Base-by-base conservation (phyloP, 768 basidiomycete genomes). In the Lactarius quietus region DNA sequence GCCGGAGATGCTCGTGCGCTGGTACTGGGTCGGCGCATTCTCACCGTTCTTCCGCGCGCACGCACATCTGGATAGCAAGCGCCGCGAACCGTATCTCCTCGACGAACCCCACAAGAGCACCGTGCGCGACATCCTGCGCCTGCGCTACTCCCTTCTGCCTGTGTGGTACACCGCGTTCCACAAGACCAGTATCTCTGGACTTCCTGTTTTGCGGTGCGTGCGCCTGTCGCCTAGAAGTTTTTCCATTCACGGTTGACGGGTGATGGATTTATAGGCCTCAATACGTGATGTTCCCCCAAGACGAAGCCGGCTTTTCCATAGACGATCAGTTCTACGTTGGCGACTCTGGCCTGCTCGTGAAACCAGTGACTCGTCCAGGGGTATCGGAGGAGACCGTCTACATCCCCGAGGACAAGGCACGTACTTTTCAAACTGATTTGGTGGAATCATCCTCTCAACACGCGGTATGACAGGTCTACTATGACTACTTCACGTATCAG, bases 141-240 rank as follows among this genome's bases (percentile, higher is more conserved):
- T 98, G 62, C 80, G 97, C 53, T 98, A 99, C 76, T 81, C 83
- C 43, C 83, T 98, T 78, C 78, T 99, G 31, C 93, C 94, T 0
- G 82, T 95, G 18, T 98, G 96, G 95, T 99, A 99, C 75, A 98
- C 92, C n/a, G 92, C 92, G 2, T 98, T 98, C 86, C 83, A 87
- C 51, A 92, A 98, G 74, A 86, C 93, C 8, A 90, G 87, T 67
- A 80, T 88, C 14, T 87, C 83, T 7, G 96, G 96, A 1, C 72
- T 88, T 29, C 95, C 96, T 3, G 83, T 98, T 59, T 75, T 96
- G 69, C 83, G 92, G 95, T 93, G 71, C 64, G 82, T 71, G 39
- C 59, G 4, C 33, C 39, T 33, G 3, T 17, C 23, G 12, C 9
- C 55, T 9, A 9, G 36, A 39, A 33, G 2, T 3, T 20, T 18